Evolutionary conservation across 805 yeast species (phyloP).

Genomic region (Wickerhamiella qilinensis): DNA sequence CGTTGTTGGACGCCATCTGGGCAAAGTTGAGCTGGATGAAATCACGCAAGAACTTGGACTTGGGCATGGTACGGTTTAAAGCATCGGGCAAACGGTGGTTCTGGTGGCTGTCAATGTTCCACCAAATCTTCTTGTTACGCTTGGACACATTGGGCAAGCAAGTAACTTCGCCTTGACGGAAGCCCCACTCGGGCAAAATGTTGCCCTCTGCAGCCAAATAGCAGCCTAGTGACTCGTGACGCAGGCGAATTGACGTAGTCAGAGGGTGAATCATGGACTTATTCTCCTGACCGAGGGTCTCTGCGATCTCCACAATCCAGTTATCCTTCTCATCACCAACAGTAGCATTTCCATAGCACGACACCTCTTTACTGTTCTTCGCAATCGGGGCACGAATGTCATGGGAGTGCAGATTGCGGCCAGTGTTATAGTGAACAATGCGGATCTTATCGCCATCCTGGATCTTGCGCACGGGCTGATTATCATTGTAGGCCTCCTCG

Average conservation of each 20-base stretch:
- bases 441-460: constrained; percentile 60
- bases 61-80: constrained; percentile 28
- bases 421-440: constrained; percentile 64
- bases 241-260: constrained; percentile 47
- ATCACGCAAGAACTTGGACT: constrained; percentile 45
- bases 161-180: constrained; percentile 90
- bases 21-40: constrained; percentile 58
- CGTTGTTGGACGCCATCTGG: constrained; percentile 75
- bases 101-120: constrained; percentile 63
- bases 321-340: constrained; percentile 76
- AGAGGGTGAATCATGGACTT: constrained; percentile 47
- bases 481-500: constrained; percentile 22
- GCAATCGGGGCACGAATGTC: constrained; percentile 90
- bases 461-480: constrained; percentile 29
- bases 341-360: constrained; percentile 68
- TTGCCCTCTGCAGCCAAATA: constrained; percentile 86
- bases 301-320: constrained; percentile 80
- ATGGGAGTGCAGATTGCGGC: constrained; percentile 70
- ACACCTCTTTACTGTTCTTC: constrained; percentile 89
- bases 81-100: constrained; percentile 32
- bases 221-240: constrained; percentile 77
- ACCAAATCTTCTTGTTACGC: constrained; percentile 53
- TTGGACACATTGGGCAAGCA: constrained; percentile 37
- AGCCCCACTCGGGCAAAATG: constrained; percentile 89
- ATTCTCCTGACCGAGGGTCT: constrained; percentile 30